Base-by-base conservation (phyloP, 306 rosid genomes). In the Ormosia semicastrata region DNA sequence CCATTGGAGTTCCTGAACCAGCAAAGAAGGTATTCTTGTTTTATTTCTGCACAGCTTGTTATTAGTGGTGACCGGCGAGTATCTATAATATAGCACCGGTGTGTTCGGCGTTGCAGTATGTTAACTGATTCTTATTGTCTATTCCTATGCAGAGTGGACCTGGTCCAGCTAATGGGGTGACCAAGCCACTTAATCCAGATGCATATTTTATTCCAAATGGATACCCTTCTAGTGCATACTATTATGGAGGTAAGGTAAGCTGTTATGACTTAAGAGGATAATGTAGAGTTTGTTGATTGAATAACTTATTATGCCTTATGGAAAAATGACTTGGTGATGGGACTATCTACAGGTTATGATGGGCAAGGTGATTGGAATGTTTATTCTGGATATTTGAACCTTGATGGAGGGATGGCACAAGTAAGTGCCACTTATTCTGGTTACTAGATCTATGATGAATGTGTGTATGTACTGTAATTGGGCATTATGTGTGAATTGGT, bases 221-320 rank as follows among this genome's bases (percentile, higher is more conserved):
- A 33, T 83, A 83, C 59, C 68, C 85, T 3, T 73, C 88, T 36
- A 24, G 84, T 69, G 43, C 86, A 9, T 86, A 86, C 47, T 88
- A 78, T 86, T 88, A 81, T 78, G 89, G 88, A 88, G 91, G 91
- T 88, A 88, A 86, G 89, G 85, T 86, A 84, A 86, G 88, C 76
- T 80, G 41, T 46, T 63, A 14, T 54, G 44, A 7, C 10, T 57
- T 66, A 9, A 4, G 29, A 64, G 75, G 64, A 33, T 50, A 47
- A 68, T 67, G 10, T 32, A 11, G 11, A 54, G 2, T 24, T 32
- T 75, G 17, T 15, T 18, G 50, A n/a, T 71, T 82, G 39, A 50
- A 47, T 65, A 39, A 17, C 0, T 66, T 70, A 17, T 62, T 60
- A 56, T 30, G 64, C 57, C 17, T 46, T 59, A 2, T 40, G n/a